Evolutionary conservation across 1,284 basidiomycete species (phyloP), one percentile per base, ranked within the genome.

Genomic region (Ustilago lituana): DNA sequence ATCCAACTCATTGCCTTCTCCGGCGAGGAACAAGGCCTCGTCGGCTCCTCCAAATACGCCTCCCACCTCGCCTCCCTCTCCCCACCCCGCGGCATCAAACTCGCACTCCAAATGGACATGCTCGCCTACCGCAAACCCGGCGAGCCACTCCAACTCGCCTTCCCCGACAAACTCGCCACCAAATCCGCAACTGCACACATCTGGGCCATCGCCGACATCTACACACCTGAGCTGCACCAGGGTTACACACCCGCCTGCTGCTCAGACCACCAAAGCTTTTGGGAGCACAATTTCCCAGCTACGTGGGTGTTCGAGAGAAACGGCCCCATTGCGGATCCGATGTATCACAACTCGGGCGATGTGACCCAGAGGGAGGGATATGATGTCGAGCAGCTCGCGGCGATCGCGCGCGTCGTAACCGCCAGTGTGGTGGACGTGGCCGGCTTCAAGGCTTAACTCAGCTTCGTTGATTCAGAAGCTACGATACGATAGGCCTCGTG

Each of bases 291-390:
- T 4, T 74, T 54, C 41, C 68, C 74, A 1, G 61, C 74, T 4
- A 76, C 72, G 8, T 76, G 76, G 77, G 73, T 81, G 10, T 83
- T 83, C 39, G 82, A 83, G 49, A 57, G 82, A 2, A 80, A 81
- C 43, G 82, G 81, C 0, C 70, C 80, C 1, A 83, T 83, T 43
- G 74, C 71, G 0, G 81, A 82, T 47, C 77, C 77, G 26, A 72
- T 54, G 50, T 83, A 83, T 46, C 82, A 83, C 63, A 72, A 80
- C 45, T 78, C 75, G 22, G 73, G 74, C 32, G 82, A 83, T 57
- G 31, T 73, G 15, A 50, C 67, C 36, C 47, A 65, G 6, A 51
- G 82, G 7, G 32, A 31, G 1, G 80, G 80, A 0, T 83, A 83
- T 63, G 63, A 72, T 36, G 73, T 79, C 6, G 67, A 75, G n/a